Percentiles rank a stretch among this genome's conserved stretches.
These are phyloP conservation scores for Mortierella alpina DNA, from an alignment of 192 early-diverging fungal genomes.

Conservation along the genomic window DNA sequence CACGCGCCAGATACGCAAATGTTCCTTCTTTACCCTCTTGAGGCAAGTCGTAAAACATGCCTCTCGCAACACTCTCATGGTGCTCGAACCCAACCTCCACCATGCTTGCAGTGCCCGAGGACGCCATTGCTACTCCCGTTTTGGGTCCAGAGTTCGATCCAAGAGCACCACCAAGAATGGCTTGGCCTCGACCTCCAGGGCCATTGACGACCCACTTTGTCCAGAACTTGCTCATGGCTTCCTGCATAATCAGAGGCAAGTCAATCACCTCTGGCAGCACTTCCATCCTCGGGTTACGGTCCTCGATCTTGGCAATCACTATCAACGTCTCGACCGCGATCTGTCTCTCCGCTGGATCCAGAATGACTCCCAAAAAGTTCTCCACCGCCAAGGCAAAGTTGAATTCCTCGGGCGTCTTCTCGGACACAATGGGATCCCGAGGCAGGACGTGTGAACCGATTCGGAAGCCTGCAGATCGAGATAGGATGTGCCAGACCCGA, in stretches of 20 bases:
- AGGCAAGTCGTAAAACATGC: constrained; percentile 85
- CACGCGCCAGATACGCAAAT: constrained; percentile 68
- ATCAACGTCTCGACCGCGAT: constrained; percentile 77
- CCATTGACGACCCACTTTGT: constrained; percentile 70
- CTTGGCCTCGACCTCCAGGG: constrained; percentile 33
- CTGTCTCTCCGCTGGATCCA: constrained; percentile 85
- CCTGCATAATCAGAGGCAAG: constrained; percentile 69
- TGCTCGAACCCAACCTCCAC: constrained; percentile 66
- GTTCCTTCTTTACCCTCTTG: constrained; percentile 74
- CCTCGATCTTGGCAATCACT: constrained; percentile 72
- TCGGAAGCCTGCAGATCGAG: constrained; percentile 66
- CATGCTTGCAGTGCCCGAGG: constrained; percentile 2
- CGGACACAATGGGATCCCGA: constrained; percentile 82
- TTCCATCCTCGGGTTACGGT: constrained; percentile 69
- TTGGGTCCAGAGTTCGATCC: constrained; percentile 9
- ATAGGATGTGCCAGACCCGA: constrained; percentile 77
- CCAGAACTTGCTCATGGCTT: constrained; percentile 78
- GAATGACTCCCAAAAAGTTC: constrained; percentile 74
- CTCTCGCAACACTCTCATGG: constrained; percentile 71
- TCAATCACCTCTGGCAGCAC: constrained; percentile 63
- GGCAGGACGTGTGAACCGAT: constrained; percentile 70
- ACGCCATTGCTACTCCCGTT: constrained; percentile 1
- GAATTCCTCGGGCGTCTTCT: constrained; percentile 85
- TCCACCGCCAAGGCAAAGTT: constrained; percentile 87
- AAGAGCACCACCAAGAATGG: constrained; percentile 36